Conservation (phyloP, 1,139 yeast species). For the Hanseniaspora uvarum region DNA sequence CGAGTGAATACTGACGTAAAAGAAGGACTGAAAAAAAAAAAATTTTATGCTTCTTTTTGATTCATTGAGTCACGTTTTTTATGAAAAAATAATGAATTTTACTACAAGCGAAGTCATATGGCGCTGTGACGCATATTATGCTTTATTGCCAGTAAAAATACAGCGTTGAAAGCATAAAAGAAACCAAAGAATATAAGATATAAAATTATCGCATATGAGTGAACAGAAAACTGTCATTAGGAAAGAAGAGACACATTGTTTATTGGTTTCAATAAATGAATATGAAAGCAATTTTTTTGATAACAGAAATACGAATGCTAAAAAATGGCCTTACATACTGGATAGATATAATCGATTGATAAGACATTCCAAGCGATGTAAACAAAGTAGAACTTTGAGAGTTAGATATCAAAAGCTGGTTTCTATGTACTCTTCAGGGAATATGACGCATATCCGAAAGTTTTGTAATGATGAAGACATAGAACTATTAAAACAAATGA, state of each 20-base stretch:
- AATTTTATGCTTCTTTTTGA: no score
- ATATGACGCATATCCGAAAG: background rate
- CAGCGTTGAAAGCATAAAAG: no score
- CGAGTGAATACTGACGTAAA: no score
- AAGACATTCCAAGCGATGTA: conserved; percentile 21
- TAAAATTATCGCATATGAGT: background rate
- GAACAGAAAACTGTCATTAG: background rate
- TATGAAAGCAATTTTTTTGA: conserved; percentile 20
- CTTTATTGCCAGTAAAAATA: no score
- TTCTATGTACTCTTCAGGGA: conserved; percentile 7
- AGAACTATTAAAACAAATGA: background rate
- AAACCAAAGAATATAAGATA: background rate
- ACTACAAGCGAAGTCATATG: no score
- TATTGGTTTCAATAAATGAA: conserved; percentile 23
- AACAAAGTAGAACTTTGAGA: conserved; percentile 28
- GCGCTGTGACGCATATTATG: no score
- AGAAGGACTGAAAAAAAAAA: background rate
- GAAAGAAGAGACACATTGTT: conserved; percentile 8
- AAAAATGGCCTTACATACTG: conserved; percentile 27
- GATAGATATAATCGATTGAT: conserved; percentile 25
- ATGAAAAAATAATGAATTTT: no score
- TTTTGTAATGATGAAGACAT: background rate
- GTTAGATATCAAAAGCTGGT: conserved; percentile 26
- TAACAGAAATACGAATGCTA: conserved; percentile 20
- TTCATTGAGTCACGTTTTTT: background rate